Conservation (phyloP, 2,329 filamentous ascomycete species). For the Xylaria sp. region DNA sequence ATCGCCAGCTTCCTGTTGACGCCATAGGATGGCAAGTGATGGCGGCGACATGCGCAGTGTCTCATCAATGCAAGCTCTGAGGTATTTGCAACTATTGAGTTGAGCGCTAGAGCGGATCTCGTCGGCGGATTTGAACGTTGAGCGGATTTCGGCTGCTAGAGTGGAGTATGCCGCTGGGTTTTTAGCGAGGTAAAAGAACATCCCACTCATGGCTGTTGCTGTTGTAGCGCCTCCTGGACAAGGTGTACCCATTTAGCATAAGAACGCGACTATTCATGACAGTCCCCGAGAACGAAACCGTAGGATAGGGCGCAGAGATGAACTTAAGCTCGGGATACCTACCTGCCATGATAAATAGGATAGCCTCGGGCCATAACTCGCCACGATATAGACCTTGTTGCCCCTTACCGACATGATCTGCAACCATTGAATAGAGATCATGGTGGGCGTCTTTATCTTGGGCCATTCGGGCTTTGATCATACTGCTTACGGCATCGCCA, state of each 20-base stretch:
- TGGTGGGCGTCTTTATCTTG: neutral
- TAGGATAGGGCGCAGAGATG: neutral
- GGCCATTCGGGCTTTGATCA: neutral
- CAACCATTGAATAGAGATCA: neutral
- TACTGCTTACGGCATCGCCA: neutral
- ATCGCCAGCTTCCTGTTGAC: neutral
- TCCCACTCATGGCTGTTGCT: neutral
- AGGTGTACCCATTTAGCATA: too few relatives aligned
- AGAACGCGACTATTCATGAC: too few relatives aligned
- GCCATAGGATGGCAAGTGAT: neutral
- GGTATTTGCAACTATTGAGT: slow-evolving; percentile 10
- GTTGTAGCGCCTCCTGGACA: neutral
- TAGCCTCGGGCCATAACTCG: neutral
- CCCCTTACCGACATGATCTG: neutral
- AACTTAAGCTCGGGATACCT: neutral
- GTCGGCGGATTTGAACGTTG: neutral
- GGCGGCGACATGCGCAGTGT: slow-evolving; percentile 15
- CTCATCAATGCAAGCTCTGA: slow-evolving; percentile 22
- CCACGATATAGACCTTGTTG: neutral
- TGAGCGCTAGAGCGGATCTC: slow-evolving; percentile 5
- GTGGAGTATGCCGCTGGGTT: neutral
- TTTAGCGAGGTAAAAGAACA: slow-evolving; percentile 17
- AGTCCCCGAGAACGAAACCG: neutral
- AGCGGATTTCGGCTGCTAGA: slow-evolving; percentile 10
- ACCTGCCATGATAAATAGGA: neutral